phyloP scores from a whole-genome alignment of 1,284 basidiomycete genomes.

The Ustilago sp. region DNA sequence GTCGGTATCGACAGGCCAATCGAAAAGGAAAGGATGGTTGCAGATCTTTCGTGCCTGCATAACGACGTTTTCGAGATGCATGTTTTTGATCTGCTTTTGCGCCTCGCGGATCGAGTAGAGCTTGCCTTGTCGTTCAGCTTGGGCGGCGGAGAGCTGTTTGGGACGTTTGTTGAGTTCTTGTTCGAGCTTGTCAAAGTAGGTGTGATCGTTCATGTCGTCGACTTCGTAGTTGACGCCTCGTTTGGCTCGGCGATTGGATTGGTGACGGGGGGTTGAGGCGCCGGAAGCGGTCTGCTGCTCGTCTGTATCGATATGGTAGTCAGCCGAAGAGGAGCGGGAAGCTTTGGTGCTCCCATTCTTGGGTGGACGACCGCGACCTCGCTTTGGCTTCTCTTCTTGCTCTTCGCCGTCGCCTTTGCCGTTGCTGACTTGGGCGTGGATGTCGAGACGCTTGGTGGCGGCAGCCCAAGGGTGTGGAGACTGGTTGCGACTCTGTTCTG shows the following conservation, averaged over 20 bases:
- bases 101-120: slow-evolving; percentile 55
- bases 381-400: slow-evolving; percentile 4
- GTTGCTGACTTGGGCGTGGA: slow-evolving; percentile 17
- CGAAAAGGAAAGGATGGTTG: slow-evolving; percentile 91
- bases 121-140: slow-evolving; percentile 58
- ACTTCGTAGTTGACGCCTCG: slow-evolving; percentile 40
- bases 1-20: slow-evolving; percentile 81
- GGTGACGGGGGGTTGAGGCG: slow-evolving; percentile 38
- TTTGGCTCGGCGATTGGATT: slow-evolving; percentile 30
- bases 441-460: slow-evolving; percentile 20
- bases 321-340: slow-evolving; percentile 30
- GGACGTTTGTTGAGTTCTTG: slow-evolving; percentile 26
- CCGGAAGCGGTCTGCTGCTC: slow-evolving; percentile 29
- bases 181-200: slow-evolving; percentile 54
- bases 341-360: slow-evolving; percentile 17
- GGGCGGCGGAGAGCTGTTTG: slow-evolving; percentile 26
- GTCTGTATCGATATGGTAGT: slow-evolving; percentile 14
- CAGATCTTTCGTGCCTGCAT: slow-evolving; percentile 85
- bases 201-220: slow-evolving; percentile 50
- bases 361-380: slow-evolving; percentile 12
- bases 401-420: slow-evolving; percentile 1
- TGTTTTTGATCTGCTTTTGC: slow-evolving; percentile 83
- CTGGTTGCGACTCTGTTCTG: slow-evolving; percentile 31
- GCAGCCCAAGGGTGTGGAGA: slow-evolving; percentile 39
- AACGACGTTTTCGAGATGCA: slow-evolving; percentile 90